Evolutionary conservation across 208 protist species (phyloP).

Genomic region (Leptomonas seymouri): DNA sequence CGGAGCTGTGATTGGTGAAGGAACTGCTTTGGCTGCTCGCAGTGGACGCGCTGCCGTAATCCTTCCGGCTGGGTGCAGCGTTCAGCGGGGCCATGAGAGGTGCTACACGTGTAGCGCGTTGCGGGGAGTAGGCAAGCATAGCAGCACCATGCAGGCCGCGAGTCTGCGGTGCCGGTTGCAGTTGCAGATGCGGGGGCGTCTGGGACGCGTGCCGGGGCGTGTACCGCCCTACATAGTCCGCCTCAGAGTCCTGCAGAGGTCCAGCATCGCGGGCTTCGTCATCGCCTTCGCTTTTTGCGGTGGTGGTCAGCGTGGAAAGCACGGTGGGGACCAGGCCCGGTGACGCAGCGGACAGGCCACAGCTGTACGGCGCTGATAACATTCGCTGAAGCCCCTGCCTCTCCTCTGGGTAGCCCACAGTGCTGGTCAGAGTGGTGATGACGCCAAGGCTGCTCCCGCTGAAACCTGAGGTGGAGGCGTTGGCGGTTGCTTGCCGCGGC

Average conservation of each 20-base stretch:
- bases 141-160: background rate
- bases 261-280: slow-evolving; percentile 8
- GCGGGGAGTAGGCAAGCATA: background rate
- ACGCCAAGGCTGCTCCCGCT: slow-evolving; percentile 6
- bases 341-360: background rate
- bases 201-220: background rate
- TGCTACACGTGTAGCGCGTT: background rate
- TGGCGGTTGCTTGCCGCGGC: background rate
- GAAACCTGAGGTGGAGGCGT: background rate
- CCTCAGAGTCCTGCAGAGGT: slow-evolving; percentile 5
- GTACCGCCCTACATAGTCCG: background rate
- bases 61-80: background rate
- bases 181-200: slow-evolving; percentile 1
- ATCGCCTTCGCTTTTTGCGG: background rate
- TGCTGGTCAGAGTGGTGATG: background rate
- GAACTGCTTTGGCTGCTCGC: slow-evolving; percentile 18
- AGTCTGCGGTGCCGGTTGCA: background rate
- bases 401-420: background rate
- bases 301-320: slow-evolving; percentile 2
- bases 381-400: background rate
- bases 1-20: slow-evolving; percentile 8
- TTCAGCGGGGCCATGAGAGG: slow-evolving; percentile 9
- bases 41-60: background rate
- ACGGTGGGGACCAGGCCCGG: background rate
- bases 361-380: background rate